Conservation (phyloP, 140 eudicot species). For the Erigeron philadelphicus region DNA sequence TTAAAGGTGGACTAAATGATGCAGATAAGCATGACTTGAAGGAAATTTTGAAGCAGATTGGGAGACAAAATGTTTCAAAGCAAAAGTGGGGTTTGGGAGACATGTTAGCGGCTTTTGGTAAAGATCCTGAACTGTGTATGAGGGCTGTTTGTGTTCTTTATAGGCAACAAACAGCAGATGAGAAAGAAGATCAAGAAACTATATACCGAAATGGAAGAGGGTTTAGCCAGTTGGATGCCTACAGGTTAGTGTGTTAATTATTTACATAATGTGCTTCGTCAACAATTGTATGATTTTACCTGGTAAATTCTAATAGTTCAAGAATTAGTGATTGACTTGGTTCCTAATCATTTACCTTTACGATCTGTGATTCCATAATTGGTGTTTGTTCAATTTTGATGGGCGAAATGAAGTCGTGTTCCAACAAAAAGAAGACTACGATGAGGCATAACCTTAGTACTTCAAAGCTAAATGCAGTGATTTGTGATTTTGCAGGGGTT, state of each 20-base stretch:
- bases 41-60: conserved; percentile 29
- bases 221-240: conserved; percentile 63
- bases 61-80: conserved; percentile 38
- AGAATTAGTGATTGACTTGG: too few relatives aligned
- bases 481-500: conserved; percentile 45
- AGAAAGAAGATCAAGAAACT: conserved; percentile 40
- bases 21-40: conserved; percentile 27
- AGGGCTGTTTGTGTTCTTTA: conserved; percentile 79
- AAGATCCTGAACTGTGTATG: conserved; percentile 69
- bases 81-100: conserved; percentile 65
- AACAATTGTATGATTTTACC: too few relatives aligned
- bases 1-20: conserved; percentile 33
- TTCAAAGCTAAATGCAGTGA: neutral
- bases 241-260: conserved; percentile 28
- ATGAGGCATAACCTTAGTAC: neutral
- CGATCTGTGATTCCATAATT: neutral
- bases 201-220: conserved; percentile 45
- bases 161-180: conserved; percentile 69
- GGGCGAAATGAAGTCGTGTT: neutral
- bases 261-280: too few relatives aligned
- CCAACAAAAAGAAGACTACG: neutral
- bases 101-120: conserved; percentile 70
- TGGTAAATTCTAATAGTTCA: too few relatives aligned
- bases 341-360: neutral
- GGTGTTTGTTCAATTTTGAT: neutral